Percentiles rank a stretch among this genome's conserved stretches.
phyloP scores from a whole-genome alignment of 2,329 filamentous ascomycete species.

The Pseudogymnoascus sp. region DNA sequence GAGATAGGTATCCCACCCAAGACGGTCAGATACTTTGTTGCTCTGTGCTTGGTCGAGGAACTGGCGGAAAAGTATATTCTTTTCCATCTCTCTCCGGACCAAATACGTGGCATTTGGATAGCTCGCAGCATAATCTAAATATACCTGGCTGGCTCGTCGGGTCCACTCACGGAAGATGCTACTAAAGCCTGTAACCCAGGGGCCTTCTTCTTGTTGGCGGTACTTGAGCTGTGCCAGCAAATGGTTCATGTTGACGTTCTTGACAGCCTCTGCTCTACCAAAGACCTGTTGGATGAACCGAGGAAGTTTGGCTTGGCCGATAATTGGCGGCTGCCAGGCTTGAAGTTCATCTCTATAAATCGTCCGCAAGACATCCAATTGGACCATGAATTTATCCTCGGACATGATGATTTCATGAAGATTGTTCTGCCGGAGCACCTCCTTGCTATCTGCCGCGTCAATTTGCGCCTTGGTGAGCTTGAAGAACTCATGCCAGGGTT shows the following conservation, averaged over 20 bases:
- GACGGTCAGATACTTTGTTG: conserved; percentile 70
- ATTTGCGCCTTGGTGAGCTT: conserved; percentile 70
- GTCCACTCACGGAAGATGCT: conserved; percentile 99
- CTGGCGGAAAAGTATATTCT: conserved; percentile 76
- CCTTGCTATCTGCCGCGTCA: conserved; percentile 69
- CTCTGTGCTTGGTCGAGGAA: conserved; percentile 77
- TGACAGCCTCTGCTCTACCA: conserved; percentile 80
- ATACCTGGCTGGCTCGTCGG: conserved; percentile 79
- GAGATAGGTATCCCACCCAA: conserved; percentile 91
- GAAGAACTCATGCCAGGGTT: conserved; percentile 89
- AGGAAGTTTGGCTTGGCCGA: conserved; percentile 68
- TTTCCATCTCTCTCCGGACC: conserved; percentile 74
- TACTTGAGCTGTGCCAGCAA: conserved; percentile 92
- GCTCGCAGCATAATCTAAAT: conserved; percentile 83
- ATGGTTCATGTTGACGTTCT: conserved; percentile 87
- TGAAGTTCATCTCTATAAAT: conserved; percentile 79
- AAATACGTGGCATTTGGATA: conserved; percentile 80
- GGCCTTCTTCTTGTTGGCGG: conserved; percentile 91
- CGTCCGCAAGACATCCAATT: conserved; percentile 75
- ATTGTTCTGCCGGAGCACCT: conserved; percentile 87
- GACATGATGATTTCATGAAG: conserved; percentile 92
- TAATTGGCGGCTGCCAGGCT: conserved; percentile 68
- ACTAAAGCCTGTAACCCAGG: conserved; percentile 88
- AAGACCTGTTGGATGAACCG: conserved; percentile 83
- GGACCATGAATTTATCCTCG: conserved; percentile 84